Evolutionary conservation across 768 basidiomycete species (phyloP).

Genomic region (Boletus insuetus): DNA sequence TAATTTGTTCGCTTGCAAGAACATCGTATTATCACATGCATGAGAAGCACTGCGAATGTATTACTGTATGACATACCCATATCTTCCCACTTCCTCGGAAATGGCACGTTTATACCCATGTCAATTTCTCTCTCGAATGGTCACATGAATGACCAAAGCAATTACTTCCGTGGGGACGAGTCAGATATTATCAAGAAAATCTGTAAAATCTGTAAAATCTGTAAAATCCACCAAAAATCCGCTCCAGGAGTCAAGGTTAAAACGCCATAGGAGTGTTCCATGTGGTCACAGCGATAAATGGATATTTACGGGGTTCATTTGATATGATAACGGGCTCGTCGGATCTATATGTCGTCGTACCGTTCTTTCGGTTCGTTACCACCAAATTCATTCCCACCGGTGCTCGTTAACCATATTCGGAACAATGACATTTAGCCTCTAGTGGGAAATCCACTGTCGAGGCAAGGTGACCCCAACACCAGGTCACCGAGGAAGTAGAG

Average conservation of each 20-base stretch:
- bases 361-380: constrained; percentile 23
- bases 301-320: background rate
- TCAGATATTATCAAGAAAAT: background rate
- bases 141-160: constrained; percentile 1
- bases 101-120: background rate
- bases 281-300: constrained; percentile 1
- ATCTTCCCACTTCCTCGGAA: constrained; percentile 13
- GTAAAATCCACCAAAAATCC: constrained; percentile 13
- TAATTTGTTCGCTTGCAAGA: background rate
- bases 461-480: background rate
- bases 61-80: background rate
- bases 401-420: constrained; percentile 7
- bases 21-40: background rate
- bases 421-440: constrained; percentile 15
- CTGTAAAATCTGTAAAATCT: too few relatives aligned
- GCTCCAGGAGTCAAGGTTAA: background rate
- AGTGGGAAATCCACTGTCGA: constrained; percentile 5
- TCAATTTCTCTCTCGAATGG: background rate
- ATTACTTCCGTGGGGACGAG: constrained; percentile 9
- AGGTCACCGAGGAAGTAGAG: background rate
- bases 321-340: constrained; percentile 11
- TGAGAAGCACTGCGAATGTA: background rate
- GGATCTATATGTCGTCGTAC: constrained; percentile 21
- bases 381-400: background rate
- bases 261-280: constrained; percentile 8